Conservation (phyloP, 1,284 basidiomycete species). For the Amylostereum areolatum region DNA sequence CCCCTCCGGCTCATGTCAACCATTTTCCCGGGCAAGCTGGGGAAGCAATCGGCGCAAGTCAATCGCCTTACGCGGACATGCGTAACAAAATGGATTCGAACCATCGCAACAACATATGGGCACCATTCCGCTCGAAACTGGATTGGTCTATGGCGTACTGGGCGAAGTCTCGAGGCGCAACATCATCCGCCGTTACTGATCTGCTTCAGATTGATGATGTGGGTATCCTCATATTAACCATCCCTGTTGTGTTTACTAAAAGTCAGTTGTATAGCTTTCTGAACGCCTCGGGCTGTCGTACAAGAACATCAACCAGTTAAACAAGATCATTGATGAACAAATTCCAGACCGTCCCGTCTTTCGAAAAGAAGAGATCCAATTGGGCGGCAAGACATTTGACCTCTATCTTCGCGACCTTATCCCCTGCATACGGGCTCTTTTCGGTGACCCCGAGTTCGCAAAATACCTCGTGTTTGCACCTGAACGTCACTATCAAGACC, state of each 20-base stretch:
- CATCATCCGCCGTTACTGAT: background rate
- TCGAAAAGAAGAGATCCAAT: too few species aligned
- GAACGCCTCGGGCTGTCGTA: conserved; percentile 22
- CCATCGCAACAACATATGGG: too few species aligned
- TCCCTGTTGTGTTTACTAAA: background rate
- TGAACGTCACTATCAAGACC: background rate
- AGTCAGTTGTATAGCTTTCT: conserved; percentile 8
- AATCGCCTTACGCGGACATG: too few species aligned
- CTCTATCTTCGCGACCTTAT: background rate
- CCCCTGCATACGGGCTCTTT: background rate
- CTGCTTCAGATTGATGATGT: background rate
- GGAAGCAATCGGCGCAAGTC: too few species aligned
- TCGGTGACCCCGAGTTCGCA: background rate
- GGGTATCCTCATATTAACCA: background rate
- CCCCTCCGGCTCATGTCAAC: too few species aligned
- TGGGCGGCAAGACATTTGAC: background rate
- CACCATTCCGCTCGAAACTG: background rate
- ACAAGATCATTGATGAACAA: conserved; percentile 23
- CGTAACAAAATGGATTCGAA: too few species aligned
- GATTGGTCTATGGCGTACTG: background rate
- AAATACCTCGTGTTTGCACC: background rate
- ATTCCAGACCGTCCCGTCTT: conserved; percentile 7
- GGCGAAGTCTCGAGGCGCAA: background rate
- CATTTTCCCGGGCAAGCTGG: too few species aligned
- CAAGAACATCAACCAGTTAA: conserved; percentile 21